Conservation (phyloP, 2,329 filamentous ascomycete species). For the Teratosphaeria nubilosa region DNA sequence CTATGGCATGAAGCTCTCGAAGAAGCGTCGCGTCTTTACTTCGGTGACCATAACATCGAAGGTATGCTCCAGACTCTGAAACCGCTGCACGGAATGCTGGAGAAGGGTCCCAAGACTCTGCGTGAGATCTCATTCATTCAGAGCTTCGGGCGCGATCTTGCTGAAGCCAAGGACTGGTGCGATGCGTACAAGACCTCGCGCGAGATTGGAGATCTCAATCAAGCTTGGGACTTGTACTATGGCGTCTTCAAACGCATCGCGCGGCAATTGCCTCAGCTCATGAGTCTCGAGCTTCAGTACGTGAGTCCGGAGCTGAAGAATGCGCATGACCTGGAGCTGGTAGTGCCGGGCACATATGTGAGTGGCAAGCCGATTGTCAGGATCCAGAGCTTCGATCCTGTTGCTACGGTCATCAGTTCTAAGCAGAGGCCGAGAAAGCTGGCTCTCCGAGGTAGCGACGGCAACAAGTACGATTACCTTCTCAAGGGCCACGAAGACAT, state of each 20-base stretch:
- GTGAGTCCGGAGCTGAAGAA: slow-evolving; percentile 89
- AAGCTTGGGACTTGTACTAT: slow-evolving; percentile 98
- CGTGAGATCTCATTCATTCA: slow-evolving; percentile 96
- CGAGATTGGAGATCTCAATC: slow-evolving; percentile 89
- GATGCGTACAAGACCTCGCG: slow-evolving; percentile 79
- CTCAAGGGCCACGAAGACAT: slow-evolving; percentile 99
- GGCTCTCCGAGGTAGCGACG: slow-evolving; percentile 80
- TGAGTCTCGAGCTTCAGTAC: slow-evolving; percentile 86
- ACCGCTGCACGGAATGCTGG: slow-evolving; percentile 83
- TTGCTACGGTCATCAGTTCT: slow-evolving; percentile 85
- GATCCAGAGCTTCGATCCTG: slow-evolving; percentile 82
- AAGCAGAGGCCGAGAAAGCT: slow-evolving; percentile 93
- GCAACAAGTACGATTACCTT: slow-evolving; percentile 73
- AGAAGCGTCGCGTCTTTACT: slow-evolving; percentile 92
- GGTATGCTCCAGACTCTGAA: slow-evolving; percentile 91
- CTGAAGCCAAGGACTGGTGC: slow-evolving; percentile 93
- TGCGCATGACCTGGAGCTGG: slow-evolving; percentile 76
- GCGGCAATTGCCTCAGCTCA: slow-evolving; percentile 84
- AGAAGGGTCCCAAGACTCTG: slow-evolving; percentile 82
- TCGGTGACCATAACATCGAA: slow-evolving; percentile 93
- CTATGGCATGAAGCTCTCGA: slow-evolving; percentile 97
- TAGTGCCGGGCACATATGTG: slow-evolving; percentile 89
- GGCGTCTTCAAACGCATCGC: slow-evolving; percentile 95
- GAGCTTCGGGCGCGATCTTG: slow-evolving; percentile 88
- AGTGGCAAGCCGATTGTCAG: slow-evolving; percentile 69